Conservation (phyloP, 1,139 yeast genomes). For the Taphrina wiesneri region DNA sequence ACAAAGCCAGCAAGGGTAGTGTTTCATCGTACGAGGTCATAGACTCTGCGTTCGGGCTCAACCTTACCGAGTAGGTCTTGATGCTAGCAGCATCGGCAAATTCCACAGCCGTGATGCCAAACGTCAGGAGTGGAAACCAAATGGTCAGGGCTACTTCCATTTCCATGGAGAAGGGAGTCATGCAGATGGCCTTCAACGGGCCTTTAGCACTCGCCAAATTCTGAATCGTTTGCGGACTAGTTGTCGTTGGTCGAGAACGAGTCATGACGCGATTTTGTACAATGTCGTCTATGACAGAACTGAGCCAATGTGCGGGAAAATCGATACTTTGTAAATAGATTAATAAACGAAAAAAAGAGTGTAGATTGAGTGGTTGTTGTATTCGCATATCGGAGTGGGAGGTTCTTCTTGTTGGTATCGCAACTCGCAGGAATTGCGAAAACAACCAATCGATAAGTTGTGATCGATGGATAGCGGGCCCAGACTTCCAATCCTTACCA, state of each 20-base stretch:
- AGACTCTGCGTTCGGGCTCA: neutral
- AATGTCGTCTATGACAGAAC: conserved; percentile 24
- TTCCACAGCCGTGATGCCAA: conserved; percentile 27
- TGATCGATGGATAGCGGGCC: conserved; percentile 9
- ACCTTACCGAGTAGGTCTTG: conserved; percentile 15
- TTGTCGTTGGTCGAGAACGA: conserved; percentile 10
- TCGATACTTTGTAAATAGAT: conserved; percentile 20
- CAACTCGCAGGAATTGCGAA: conserved; percentile 8
- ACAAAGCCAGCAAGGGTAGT: conserved; percentile 14
- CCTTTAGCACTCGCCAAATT: neutral
- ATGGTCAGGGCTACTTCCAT: conserved; percentile 26
- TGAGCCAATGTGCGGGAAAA: conserved; percentile 29
- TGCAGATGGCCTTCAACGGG: conserved; percentile 20
- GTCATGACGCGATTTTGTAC: conserved; percentile 30
- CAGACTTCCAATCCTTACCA: conserved; percentile 21
- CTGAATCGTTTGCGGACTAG: neutral
- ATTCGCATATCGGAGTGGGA: neutral
- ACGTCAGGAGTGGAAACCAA: conserved; percentile 31
- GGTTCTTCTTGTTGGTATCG: conserved; percentile 11
- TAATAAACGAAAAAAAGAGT: conserved; percentile 24
- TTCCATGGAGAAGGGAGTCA: conserved; percentile 32
- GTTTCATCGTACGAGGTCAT: conserved; percentile 13
- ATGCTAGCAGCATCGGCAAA: conserved; percentile 25
- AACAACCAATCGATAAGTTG: conserved; percentile 26
- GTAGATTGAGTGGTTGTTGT: conserved; percentile 24